A percentile compares a stretch with the other conserved stretches of the same genome.
Conservation (phyloP, 495 filamentous ascomycete genomes). For the Neurospora sp. region DNA sequence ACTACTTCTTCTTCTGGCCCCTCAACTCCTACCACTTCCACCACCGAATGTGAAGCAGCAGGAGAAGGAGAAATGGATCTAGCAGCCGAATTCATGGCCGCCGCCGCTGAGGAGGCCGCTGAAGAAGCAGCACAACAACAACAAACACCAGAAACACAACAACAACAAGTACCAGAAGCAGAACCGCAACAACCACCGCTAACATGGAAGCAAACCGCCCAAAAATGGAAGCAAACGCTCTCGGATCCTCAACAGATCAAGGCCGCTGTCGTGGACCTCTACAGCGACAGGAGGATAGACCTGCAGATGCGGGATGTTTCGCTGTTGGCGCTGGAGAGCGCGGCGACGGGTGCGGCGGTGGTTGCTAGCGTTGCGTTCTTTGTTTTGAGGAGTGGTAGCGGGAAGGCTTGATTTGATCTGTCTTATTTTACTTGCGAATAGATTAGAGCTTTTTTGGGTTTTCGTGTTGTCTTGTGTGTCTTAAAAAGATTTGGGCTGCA, state of each 20-base stretch:
- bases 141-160: background rate
- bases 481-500: background rate
- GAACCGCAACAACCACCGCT: constrained; percentile 11
- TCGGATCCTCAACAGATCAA: constrained; percentile 30
- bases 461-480: background rate
- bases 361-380: constrained; percentile 47
- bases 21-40: background rate
- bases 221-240: constrained; percentile 42
- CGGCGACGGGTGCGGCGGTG: constrained; percentile 59
- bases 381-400: constrained; percentile 34
- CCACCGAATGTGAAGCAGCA: too few relatives aligned
- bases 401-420: background rate
- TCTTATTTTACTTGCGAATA: background rate
- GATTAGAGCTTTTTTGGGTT: background rate
- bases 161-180: background rate
- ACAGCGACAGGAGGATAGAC: constrained; percentile 60
- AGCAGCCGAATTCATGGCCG: background rate
- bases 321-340: constrained; percentile 57
- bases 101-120: constrained; percentile 2
- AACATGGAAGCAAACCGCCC: constrained; percentile 10
- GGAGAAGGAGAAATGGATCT: background rate
- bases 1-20: background rate
- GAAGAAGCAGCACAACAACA: background rate
- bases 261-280: constrained; percentile 38
- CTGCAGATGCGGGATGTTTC: constrained; percentile 68